A percentile compares a stretch with the other conserved stretches of the same genome.
Evolutionary conservation across 805 yeast species (phyloP).

Genomic region (Torulaspora maleeae): DNA sequence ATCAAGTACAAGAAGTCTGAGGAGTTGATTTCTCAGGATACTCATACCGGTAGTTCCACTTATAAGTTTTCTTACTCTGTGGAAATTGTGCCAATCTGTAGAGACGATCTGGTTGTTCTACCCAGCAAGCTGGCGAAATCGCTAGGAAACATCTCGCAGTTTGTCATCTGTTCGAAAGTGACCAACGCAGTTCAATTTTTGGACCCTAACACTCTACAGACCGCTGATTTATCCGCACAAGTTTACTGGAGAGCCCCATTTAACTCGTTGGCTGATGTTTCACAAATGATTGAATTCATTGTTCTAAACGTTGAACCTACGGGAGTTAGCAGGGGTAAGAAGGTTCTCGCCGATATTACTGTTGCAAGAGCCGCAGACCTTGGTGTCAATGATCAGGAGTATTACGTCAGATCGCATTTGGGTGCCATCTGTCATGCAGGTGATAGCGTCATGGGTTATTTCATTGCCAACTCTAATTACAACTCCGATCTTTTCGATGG

Average conservation of each 20-base stretch:
- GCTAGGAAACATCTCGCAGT: slow-evolving; percentile 74
- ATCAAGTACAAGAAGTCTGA: slow-evolving; percentile 77
- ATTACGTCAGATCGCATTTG: slow-evolving; percentile 81
- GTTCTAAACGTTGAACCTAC: slow-evolving; percentile 93
- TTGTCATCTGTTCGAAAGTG: slow-evolving; percentile 80
- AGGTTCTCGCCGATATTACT: slow-evolving; percentile 83
- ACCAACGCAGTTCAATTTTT: slow-evolving; percentile 80
- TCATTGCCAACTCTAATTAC: slow-evolving; percentile 75
- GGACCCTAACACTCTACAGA: slow-evolving; percentile 77
- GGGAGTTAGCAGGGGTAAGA: slow-evolving; percentile 69
- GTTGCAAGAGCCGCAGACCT: slow-evolving; percentile 85
- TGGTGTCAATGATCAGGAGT: slow-evolving; percentile 80
- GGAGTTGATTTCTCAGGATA: slow-evolving; percentile 87
- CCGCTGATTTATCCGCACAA: slow-evolving; percentile 64
- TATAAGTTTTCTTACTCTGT: slow-evolving; percentile 90
- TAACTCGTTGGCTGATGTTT: slow-evolving; percentile 64
- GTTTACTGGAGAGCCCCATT: slow-evolving; percentile 84
- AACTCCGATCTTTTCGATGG: slow-evolving; percentile 84
- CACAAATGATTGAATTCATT: slow-evolving; percentile 78
- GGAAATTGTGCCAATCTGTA: slow-evolving; percentile 93
- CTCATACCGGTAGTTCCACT: slow-evolving; percentile 80
- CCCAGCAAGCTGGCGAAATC: slow-evolving; percentile 83
- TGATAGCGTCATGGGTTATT: slow-evolving; percentile 91
- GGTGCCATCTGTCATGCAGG: slow-evolving; percentile 97
- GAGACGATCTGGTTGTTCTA: slow-evolving; percentile 89